phyloP scores from a whole-genome alignment of 1,284 basidiomycete genomes.

The Sanghuangporus weigelae region DNA sequence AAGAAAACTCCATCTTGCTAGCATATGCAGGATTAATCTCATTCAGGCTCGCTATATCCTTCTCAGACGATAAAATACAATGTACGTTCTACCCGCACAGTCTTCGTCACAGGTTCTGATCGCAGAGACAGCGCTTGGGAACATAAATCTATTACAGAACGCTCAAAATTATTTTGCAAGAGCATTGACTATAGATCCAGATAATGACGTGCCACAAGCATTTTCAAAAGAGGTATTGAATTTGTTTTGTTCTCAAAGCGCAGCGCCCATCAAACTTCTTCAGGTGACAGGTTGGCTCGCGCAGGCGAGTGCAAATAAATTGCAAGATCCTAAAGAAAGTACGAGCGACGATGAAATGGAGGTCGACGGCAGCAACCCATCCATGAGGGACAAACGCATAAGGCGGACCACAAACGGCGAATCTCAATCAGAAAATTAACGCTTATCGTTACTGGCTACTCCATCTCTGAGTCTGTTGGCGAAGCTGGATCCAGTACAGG shows the following conservation, averaged over 20 bases:
- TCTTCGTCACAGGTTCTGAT: neutral
- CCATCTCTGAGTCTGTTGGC: constrained; percentile 37
- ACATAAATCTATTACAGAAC: constrained; percentile 42
- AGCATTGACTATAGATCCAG: constrained; percentile 51
- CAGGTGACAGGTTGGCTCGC: constrained; percentile 13
- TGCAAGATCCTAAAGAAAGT: constrained; percentile 22
- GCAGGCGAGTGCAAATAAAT: neutral
- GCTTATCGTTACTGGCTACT: constrained; percentile 16
- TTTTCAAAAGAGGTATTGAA: constrained; percentile 49
- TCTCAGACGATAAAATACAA: neutral
- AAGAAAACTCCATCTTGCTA: constrained; percentile 74
- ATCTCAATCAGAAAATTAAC: neutral
- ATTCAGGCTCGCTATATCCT: constrained; percentile 49
- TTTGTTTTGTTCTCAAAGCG: constrained; percentile 17
- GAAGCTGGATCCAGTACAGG: constrained; percentile 49
- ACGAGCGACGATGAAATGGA: constrained; percentile 34
- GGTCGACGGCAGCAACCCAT: constrained; percentile 5
- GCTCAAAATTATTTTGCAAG: constrained; percentile 63
- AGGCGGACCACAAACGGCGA: neutral
- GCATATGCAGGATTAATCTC: constrained; percentile 76
- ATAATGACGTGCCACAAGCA: constrained; percentile 46
- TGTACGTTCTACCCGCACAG: neutral
- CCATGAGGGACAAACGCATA: constrained; percentile 1
- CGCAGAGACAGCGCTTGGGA: constrained; percentile 15
- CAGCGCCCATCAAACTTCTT: constrained; percentile 1